These are phyloP conservation scores for Dendrobium chrysotoxum DNA, from an alignment of 106 monocot species.

Conservation along the genomic window DNA sequence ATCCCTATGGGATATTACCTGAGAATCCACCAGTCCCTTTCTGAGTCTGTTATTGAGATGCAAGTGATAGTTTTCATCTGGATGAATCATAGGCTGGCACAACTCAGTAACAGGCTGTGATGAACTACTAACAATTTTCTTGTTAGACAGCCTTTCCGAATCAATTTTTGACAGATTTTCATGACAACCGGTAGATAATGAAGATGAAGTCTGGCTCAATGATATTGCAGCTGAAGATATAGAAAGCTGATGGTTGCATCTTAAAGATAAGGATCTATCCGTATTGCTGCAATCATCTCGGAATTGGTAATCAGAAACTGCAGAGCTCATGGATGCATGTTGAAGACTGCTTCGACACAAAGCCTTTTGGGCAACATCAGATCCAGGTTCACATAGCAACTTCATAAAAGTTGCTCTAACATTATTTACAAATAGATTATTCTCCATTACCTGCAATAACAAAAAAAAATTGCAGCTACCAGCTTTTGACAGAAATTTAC, in stretches of 20 bases:
- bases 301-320: conserved; percentile 3
- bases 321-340: conserved; percentile 1
- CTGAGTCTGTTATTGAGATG: conserved; percentile 2
- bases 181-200: conserved; percentile 5
- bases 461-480: neutral
- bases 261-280: conserved; percentile 4
- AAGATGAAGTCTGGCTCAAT: conserved; percentile 17
- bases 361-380: conserved; percentile 8
- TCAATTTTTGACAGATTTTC: conserved; percentile 2
- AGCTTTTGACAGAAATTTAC: neutral
- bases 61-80: conserved; percentile 3
- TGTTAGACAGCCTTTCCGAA: conserved; percentile 10
- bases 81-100: neutral
- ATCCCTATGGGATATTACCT: conserved; percentile 10
- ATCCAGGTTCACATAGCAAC: conserved; percentile 13
- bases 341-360: conserved; percentile 10
- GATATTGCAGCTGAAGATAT: conserved; percentile 10
- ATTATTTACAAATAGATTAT: conserved; percentile 35
- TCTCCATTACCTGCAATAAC: conserved; percentile 55
- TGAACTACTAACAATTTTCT: neutral
- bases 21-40: conserved; percentile 8
- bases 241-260: conserved; percentile 3
- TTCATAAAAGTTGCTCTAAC: conserved; percentile 33
- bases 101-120: neutral
- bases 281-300: conserved; percentile 4